A percentile compares a stretch with the other conserved stretches of the same genome.
Conservation (phyloP, 164 flowering plant genomes). For the Stephania japonica region DNA sequence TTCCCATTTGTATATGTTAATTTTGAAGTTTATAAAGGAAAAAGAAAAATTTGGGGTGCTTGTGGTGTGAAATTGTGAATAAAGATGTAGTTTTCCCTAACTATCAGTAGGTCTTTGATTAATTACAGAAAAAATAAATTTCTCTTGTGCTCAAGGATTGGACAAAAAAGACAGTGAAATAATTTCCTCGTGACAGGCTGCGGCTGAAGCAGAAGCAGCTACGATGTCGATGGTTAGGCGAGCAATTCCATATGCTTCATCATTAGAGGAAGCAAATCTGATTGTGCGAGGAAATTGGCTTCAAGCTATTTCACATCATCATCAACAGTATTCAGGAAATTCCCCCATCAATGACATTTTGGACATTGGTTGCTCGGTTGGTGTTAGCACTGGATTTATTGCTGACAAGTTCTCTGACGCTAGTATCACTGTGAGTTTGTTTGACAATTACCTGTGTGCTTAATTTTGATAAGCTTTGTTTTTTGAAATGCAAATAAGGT, state of each 20-base stretch:
- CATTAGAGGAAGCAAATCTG: constrained; percentile 9
- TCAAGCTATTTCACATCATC: constrained; percentile 9
- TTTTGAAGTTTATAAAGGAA: background rate
- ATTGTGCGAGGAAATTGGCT: constrained; percentile 15
- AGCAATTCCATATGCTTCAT: constrained; percentile 9
- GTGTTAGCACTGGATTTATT: constrained; percentile 12
- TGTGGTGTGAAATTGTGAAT: background rate
- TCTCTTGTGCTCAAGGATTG: background rate
- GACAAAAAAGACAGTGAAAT: background rate
- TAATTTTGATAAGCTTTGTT: background rate
- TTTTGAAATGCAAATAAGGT: background rate
- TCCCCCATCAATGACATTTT: background rate
- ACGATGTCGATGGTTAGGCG: constrained; percentile 11
- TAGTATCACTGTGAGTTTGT: constrained; percentile 4
- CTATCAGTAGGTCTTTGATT: background rate
- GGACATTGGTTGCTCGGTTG: constrained; percentile 10
- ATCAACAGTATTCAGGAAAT: constrained; percentile 8
- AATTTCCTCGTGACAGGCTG: constrained; percentile 2
- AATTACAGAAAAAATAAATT: background rate
- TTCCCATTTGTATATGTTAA: background rate
- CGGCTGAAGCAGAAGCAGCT: constrained; percentile 12
- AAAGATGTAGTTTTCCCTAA: background rate
- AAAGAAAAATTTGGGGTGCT: background rate
- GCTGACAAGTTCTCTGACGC: constrained; percentile 8
- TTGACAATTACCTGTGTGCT: background rate